Base-by-base conservation (phyloP, 73 alveolate species). In the Stentor coeruleus region DNA sequence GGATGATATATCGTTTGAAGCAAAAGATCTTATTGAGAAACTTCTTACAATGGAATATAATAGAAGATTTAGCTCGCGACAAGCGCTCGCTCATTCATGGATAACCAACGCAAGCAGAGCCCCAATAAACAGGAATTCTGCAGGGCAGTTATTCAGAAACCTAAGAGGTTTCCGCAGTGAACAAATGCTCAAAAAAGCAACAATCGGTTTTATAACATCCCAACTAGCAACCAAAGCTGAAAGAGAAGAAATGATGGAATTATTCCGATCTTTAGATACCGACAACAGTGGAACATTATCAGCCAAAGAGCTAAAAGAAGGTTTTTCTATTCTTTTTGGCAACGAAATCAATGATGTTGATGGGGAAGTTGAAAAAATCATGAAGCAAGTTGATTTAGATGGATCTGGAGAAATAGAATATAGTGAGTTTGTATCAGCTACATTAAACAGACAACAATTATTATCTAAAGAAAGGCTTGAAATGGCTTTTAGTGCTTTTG, bases 401-500 rank as follows among this genome's bases (percentile, higher is more conserved):
- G 98, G 97, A 59, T 88, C 93, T 33, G 98, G 98, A 42, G 87
- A 89, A 76, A 94, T 94, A 58, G 96, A 89, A 81, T 94, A 80
- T 86, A 90, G 90, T 35, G 98, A 94, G 85, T 38, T 58, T n/a
- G n/a, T n/a, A n/a, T n/a, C n/a, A n/a, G n/a, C n/a, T n/a, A n/a
- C n/a, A n/a, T n/a, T n/a, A n/a, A n/a, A n/a, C n/a, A n/a, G n/a
- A n/a, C n/a, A n/a, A n/a, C n/a, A n/a, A n/a, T n/a, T n/a, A n/a
- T n/a, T n/a, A n/a, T n/a, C n/a, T 74, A 74, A 75, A 86, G 99
- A 94, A 39, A 98, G 94, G 89, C 88, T 95, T 74, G 87, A 92
- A 82, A 94, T 93, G 86, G 98, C 98, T 39, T 95, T 95, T 84
- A 89, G 93, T 36, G 91, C 92, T 80, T 92, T 94, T 84, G 98